Evolutionary conservation across 129 eudicot species (phyloP).

Genomic region (Flaveria bidentis): DNA sequence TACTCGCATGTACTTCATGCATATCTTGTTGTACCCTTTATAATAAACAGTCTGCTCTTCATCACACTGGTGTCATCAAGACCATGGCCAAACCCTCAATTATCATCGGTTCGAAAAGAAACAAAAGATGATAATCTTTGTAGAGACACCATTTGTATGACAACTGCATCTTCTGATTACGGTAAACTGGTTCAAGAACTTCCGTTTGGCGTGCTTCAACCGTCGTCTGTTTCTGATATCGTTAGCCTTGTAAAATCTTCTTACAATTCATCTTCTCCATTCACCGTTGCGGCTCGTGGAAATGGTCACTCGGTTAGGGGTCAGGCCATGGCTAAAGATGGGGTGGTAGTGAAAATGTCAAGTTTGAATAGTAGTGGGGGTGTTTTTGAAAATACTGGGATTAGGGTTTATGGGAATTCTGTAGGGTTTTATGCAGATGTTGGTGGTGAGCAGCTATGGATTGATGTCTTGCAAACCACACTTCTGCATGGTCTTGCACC

Average conservation of each 20-base stretch:
- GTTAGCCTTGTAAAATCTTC: conserved; percentile 22
- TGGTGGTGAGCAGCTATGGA: conserved; percentile 45
- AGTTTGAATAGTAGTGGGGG: conserved; percentile 18
- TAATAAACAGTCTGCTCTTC: conserved; percentile 6
- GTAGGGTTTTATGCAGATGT: conserved; percentile 45
- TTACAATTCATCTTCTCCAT: conserved; percentile 18
- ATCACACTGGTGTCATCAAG: conserved; percentile 18
- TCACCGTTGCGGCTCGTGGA: conserved; percentile 33
- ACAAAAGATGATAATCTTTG: conserved; percentile 21
- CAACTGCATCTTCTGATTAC: conserved; percentile 35
- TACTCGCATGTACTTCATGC: conserved; percentile 19
- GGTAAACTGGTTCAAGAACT: conserved; percentile 28
- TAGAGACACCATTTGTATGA: conserved; percentile 26
- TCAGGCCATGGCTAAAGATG: conserved; percentile 42
- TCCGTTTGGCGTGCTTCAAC: conserved; percentile 35
- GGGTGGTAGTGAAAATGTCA: conserved; percentile 41
- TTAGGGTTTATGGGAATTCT: conserved; percentile 34
- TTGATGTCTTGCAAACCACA: conserved; percentile 34
- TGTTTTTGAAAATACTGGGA: conserved; percentile 18
- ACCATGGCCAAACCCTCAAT: neutral
- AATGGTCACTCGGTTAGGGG: conserved; percentile 45
- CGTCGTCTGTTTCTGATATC: conserved; percentile 33
- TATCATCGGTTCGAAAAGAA: neutral
- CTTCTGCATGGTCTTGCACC: conserved; percentile 42
- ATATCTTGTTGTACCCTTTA: conserved; percentile 13